Base-by-base conservation (phyloP, 2,329 filamentous ascomycete species). In the Epichloe festucae region DNA sequence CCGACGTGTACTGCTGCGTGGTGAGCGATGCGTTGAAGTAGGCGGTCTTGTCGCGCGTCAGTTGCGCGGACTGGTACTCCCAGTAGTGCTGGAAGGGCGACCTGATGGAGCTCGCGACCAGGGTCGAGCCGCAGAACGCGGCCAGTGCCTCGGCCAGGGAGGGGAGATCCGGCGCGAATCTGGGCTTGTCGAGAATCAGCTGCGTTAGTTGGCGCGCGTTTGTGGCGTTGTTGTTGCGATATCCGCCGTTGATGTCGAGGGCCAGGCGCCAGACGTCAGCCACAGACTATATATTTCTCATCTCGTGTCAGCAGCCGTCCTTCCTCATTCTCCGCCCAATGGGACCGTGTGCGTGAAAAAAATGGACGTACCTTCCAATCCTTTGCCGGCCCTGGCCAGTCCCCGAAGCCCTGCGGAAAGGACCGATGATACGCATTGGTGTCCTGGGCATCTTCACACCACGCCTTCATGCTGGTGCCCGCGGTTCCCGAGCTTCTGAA, bases 141-240 rank as follows among this genome's bases (percentile, higher is more conserved):
- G 86, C 84, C 0, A 93, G 63, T 0, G 83, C 82, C 65, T 93
- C 87, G 0, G 80, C 82, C n/a, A 87, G 73, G 2, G 82, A 87
- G 0, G 0, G 87, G 87, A 83, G 64, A 0, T 65, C 60, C 0
- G 71, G 64, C 36, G 75, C 69, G 0, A 87, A 71, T 0, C 52
- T 49, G 0, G 67, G 63, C 4, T 62, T 34, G 0, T 50, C 48
- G 0, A 78, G 71, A 5, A 78, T 72, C 12, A 79, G 65, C 55
- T 84, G 74, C 27, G 77, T 78, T 5, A 68, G 54, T 14, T 84
- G 70, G 0, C 79, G 75, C 15, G 76, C 72, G 56, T 79, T 82
- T 40, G 76, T 78, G 0, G 82, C 77, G 52, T 81, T 77, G 42
- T 68, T 73, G 54, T 79, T 75, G 6, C 66, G 66, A 5, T 73